These are phyloP conservation scores for Picea abies DNA, from an alignment of 83 land plant genomes.

Conservation along the genomic window DNA sequence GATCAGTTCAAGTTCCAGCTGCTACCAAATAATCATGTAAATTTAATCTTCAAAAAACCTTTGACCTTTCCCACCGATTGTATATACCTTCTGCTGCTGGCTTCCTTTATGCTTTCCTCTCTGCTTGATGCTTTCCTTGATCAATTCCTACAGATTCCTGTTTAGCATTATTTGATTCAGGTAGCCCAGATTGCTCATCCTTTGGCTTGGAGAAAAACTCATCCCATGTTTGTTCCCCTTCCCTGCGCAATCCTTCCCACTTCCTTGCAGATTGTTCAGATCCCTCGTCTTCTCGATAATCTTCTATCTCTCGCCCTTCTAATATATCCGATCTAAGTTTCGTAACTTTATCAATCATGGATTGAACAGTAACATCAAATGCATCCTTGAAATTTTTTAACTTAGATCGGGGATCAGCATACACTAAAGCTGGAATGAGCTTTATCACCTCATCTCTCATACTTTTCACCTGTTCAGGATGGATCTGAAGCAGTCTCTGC, in stretches of 20 bases:
- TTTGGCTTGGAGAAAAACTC: slow-evolving; percentile 18
- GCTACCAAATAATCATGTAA: too few relatives aligned
- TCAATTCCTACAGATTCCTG: too few relatives aligned
- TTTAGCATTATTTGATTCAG: too few relatives aligned
- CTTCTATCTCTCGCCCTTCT: slow-evolving; percentile 25
- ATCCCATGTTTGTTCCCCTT: slow-evolving; percentile 35
- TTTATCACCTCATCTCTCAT: slow-evolving; percentile 77
- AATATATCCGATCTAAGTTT: slow-evolving; percentile 26
- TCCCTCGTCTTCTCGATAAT: slow-evolving; percentile 34
- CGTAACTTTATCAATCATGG: slow-evolving; percentile 48
- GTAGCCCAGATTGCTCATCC: neutral
- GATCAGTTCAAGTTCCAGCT: too few relatives aligned
- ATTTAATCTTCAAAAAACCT: too few relatives aligned
- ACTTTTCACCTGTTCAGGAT: slow-evolving; percentile 32
- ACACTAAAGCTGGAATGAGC: slow-evolving; percentile 71
- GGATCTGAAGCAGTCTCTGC: too few relatives aligned
- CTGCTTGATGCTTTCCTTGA: too few relatives aligned
- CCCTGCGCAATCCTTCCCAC: slow-evolving; percentile 22
- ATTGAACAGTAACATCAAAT: slow-evolving; percentile 77
- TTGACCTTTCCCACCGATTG: too few relatives aligned
- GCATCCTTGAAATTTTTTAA: slow-evolving; percentile 68
- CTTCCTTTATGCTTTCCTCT: too few relatives aligned
- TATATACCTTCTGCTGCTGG: too few relatives aligned
- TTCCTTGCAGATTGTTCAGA: slow-evolving; percentile 30
- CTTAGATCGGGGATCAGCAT: slow-evolving; percentile 73